Conservation (phyloP, 1,284 basidiomycete species). For the Mycosarcoma maydis region DNA sequence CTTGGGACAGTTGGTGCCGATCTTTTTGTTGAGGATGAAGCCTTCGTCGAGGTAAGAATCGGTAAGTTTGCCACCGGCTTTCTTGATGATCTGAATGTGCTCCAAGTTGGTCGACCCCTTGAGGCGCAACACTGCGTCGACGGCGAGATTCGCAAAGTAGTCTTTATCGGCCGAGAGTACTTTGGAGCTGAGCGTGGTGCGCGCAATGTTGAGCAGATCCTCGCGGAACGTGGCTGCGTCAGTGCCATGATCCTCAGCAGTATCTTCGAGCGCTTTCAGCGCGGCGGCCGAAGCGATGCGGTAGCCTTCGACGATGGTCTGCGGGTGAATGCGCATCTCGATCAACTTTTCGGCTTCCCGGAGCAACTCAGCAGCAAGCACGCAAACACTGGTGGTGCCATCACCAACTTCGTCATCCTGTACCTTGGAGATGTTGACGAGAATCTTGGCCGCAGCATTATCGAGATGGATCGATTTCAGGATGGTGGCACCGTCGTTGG, state of each 20-base stretch:
- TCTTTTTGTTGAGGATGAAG: conserved; percentile 97
- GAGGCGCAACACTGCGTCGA: conserved; percentile 92
- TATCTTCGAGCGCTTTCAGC: conserved; percentile 81
- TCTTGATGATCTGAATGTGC: conserved; percentile 99
- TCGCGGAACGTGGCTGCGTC: conserved; percentile 81
- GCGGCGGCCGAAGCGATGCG: conserved; percentile 89
- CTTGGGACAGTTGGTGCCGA: conserved; percentile 94
- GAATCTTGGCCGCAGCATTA: conserved; percentile 98
- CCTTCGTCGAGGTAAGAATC: conserved; percentile 99
- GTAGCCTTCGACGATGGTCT: conserved; percentile 99
- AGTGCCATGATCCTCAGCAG: conserved; percentile 81
- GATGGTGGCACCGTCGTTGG: conserved; percentile 98
- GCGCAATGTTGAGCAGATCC: conserved; percentile 94
- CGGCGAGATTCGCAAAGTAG: conserved; percentile 97
- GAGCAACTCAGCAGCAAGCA: conserved; percentile 89
- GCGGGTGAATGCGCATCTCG: conserved; percentile 88
- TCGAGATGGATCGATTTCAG: conserved; percentile 96
- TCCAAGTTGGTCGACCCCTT: conserved; percentile 97
- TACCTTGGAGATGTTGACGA: conserved; percentile 99
- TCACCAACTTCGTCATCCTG: conserved; percentile 99
- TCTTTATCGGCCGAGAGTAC: conserved; percentile 97
- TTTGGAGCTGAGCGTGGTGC: conserved; percentile 95
- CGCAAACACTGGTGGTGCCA: conserved; percentile 93
- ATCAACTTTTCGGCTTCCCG: conserved; percentile 97
- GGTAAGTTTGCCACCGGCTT: conserved; percentile 96